Evolutionary conservation across 805 yeast genomes (phyloP), one percentile per base, ranked within the genome.

Genomic region (Starmera dryadoides): DNA sequence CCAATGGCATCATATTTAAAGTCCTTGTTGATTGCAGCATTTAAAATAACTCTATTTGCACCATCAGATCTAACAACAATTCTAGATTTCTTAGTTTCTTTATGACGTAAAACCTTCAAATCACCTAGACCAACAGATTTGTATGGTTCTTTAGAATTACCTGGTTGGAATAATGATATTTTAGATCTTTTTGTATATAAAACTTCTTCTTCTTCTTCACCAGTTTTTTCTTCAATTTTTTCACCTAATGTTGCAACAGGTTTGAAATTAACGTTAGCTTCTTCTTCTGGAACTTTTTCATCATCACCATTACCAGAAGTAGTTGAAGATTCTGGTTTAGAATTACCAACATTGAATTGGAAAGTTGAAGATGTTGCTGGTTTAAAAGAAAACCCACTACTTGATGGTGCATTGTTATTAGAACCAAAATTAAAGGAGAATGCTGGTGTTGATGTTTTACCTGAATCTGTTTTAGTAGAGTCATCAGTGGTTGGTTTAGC

Each of bases 11-110:
- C 66, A 56, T 87, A 89, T 1, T 65, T 66, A 42, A 86, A 64
- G 37, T 74, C 75, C 38, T 71, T 71, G 9, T 74, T 65, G 10
- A 88, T 59, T n/a, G 68, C 61, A 12, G 79, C 66, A 56, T 91
- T 91, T 43, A 91, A 62, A 34, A 91, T 59, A 14, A 88, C 79
- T 49, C 95, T 75, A 30, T 83, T 81, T 30, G 87, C 79, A 22
- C 96, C 96, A 41, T 89, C 98, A 0, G 96, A 86, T 52, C 98
- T 77, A 17, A 91, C 72, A 29, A 91, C 63, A 12, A 86, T 63
- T 57, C 98, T 77, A 3, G 79, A 56, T 54, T 86, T 86, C 0
- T 55, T 44, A 9, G 82, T 79, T 2, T 65, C 69, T 37, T 71
- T 71, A 50, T 81, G 71, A 42, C 72, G 77, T 40, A 91, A 65